Evolutionary conservation across 352 stramenopile species (phyloP).

Genomic region (Pythium grandisporangium): DNA sequence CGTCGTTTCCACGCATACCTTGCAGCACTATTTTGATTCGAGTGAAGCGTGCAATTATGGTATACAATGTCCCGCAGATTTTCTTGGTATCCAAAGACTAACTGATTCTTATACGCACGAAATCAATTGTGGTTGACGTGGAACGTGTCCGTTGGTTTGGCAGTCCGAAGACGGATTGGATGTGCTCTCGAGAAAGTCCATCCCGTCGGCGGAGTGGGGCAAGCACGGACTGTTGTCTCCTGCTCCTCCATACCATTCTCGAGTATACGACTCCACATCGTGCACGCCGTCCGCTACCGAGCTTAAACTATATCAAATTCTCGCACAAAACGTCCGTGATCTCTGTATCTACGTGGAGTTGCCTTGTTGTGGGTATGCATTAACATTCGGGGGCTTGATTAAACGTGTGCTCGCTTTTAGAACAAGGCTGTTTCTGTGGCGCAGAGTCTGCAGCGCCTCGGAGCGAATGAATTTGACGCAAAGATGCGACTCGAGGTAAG

Average conservation of each 20-base stretch:
- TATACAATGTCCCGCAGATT: too few species aligned
- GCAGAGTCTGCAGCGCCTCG: conserved; percentile 1
- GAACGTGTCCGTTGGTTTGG: too few species aligned
- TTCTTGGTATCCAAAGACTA: too few species aligned
- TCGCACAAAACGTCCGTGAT: too few species aligned
- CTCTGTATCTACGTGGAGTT: too few species aligned
- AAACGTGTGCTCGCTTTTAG: too few species aligned
- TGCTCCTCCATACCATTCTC: conserved; percentile 31
- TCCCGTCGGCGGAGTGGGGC: conserved; percentile 38
- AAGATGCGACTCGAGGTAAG: conserved; percentile 1
- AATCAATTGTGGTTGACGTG: neutral
- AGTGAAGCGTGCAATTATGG: conserved; percentile 34
- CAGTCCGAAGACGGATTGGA: conserved; percentile 52
- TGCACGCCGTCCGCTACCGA: conserved; percentile 38
- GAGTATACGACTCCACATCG: conserved; percentile 40
- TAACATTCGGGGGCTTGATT: too few species aligned
- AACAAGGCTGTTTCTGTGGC: too few species aligned
- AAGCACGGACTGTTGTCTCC: conserved; percentile 28
- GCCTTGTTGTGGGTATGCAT: too few species aligned
- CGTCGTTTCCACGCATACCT: conserved; percentile 37
- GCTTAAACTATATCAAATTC: conserved; percentile 54
- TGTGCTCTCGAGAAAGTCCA: conserved; percentile 41
- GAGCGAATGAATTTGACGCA: neutral
- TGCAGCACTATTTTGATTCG: conserved; percentile 77
- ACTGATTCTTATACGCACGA: too few species aligned